Evolutionary conservation across 257 asterid genomes (phyloP).

Genomic region (Plantago major): DNA sequence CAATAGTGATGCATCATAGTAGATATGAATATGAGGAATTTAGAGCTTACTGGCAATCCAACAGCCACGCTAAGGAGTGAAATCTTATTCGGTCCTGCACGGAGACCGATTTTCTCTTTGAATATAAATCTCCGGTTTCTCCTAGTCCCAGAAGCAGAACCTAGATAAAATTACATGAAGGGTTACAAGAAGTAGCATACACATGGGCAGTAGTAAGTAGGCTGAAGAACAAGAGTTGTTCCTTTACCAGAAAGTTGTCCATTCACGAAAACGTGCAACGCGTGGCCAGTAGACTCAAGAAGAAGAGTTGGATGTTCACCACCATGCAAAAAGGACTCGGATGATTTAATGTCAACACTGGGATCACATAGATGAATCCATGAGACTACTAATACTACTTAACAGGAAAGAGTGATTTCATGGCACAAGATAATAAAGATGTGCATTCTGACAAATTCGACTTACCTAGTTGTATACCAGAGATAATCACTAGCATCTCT

Average conservation of each 20-base stretch:
- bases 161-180: constrained; percentile 28
- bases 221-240: background rate
- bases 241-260: constrained; percentile 82
- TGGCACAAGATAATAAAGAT: no score
- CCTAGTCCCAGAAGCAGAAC: constrained; percentile 85
- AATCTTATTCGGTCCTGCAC: constrained; percentile 66
- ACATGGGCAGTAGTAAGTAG: background rate
- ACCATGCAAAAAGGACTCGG: constrained; percentile 70
- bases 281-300: constrained; percentile 76
- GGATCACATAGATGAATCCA: constrained; percentile 12
- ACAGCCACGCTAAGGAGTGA: constrained; percentile 88
- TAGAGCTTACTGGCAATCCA: constrained; percentile 78
- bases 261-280: constrained; percentile 76
- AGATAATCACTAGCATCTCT: constrained; percentile 87
- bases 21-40: background rate
- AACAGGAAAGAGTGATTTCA: background rate
- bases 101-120: constrained; percentile 54
- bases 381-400: background rate
- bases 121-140: constrained; percentile 55
- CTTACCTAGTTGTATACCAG: constrained; percentile 83
- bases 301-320: constrained; percentile 78
- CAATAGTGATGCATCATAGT: no score
- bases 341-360: constrained; percentile 71
- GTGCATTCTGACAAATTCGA: constrained; percentile 8
- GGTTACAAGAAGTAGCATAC: constrained; percentile 14